A percentile compares a stretch with the other conserved stretches of the same genome.
Evolutionary conservation across 352 stramenopile genomes (phyloP).

Genomic region (Pythium monospermum): DNA sequence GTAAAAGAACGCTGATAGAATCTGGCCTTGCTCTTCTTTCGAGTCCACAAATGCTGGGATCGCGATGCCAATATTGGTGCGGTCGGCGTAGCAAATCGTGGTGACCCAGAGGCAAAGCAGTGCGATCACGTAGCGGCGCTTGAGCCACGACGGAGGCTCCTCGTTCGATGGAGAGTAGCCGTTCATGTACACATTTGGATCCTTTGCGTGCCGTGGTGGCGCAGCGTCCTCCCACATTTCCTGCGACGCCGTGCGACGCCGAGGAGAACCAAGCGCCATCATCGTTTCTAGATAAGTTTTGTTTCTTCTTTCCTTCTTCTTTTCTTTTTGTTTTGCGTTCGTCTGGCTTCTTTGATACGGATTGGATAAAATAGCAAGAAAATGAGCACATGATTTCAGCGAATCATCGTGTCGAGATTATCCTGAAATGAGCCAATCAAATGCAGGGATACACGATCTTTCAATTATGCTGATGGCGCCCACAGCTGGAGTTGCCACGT

Average conservation of each 20-base stretch:
- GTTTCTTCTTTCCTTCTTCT: neutral
- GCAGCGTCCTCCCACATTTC: slow-evolving; percentile 20
- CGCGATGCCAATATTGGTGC: slow-evolving; percentile 86
- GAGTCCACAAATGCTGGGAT: slow-evolving; percentile 67
- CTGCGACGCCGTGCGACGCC: slow-evolving; percentile 17
- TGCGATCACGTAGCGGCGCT: slow-evolving; percentile 67
- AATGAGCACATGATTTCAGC: too few relatives aligned
- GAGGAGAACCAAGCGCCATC: slow-evolving; percentile 20
- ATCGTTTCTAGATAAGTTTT: neutral
- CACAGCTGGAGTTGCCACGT: too few relatives aligned
- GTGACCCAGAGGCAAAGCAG: slow-evolving; percentile 69
- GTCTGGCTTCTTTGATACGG: neutral
- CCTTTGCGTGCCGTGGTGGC: neutral
- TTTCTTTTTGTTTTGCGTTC: neutral
- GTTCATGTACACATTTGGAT: neutral
- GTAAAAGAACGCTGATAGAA: slow-evolving; percentile 86
- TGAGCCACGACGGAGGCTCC: slow-evolving; percentile 11
- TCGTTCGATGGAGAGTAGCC: neutral
- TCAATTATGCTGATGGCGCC: too few relatives aligned
- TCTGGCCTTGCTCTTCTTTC: slow-evolving; percentile 74
- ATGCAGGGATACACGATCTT: too few relatives aligned
- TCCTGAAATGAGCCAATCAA: too few relatives aligned
- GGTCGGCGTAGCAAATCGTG: slow-evolving; percentile 83
- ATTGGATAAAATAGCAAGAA: too few relatives aligned
- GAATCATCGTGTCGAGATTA: too few relatives aligned